Percentiles rank a stretch among this genome's conserved stretches.
phyloP scores from a whole-genome alignment of 2,329 filamentous ascomycete species.

The Fusarium devonianum region DNA sequence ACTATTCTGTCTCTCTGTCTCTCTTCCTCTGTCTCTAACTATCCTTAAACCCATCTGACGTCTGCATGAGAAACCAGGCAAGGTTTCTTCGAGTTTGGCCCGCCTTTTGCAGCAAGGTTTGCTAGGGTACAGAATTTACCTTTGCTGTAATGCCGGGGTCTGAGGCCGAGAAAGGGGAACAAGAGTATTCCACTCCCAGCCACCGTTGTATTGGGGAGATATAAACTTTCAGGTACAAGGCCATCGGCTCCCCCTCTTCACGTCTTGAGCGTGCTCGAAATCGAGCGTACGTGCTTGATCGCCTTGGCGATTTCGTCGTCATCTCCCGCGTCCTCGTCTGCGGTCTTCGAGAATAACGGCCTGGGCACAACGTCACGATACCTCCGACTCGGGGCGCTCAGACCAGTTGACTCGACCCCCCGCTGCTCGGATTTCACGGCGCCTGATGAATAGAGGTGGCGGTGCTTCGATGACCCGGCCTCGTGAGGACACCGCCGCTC shows the following conservation, averaged over 20 bases:
- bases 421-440: constrained; percentile 11
- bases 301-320: constrained; percentile 43
- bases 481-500: constrained; percentile 61
- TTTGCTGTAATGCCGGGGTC: constrained; percentile 11
- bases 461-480: constrained; percentile 25
- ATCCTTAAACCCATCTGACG: no score
- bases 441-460: constrained; percentile 10
- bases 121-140: neutral
- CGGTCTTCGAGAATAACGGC: constrained; percentile 39
- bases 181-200: constrained; percentile 17
- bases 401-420: constrained; percentile 26
- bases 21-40: no score
- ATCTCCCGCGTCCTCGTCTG: constrained; percentile 34
- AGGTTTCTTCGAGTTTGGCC: constrained; percentile 11
- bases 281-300: constrained; percentile 44
- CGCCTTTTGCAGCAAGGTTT: constrained; percentile 4
- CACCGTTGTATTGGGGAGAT: neutral
- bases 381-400: constrained; percentile 35
- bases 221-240: constrained; percentile 4
- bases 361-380: constrained; percentile 37
- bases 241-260: constrained; percentile 21
- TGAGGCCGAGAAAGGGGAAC: constrained; percentile 16
- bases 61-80: no score
- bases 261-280: constrained; percentile 42
- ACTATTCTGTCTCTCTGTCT: no score